A percentile compares a stretch with the other conserved stretches of the same genome.
Conservation (phyloP, 768 basidiomycete genomes). For the Vararia minispora region DNA sequence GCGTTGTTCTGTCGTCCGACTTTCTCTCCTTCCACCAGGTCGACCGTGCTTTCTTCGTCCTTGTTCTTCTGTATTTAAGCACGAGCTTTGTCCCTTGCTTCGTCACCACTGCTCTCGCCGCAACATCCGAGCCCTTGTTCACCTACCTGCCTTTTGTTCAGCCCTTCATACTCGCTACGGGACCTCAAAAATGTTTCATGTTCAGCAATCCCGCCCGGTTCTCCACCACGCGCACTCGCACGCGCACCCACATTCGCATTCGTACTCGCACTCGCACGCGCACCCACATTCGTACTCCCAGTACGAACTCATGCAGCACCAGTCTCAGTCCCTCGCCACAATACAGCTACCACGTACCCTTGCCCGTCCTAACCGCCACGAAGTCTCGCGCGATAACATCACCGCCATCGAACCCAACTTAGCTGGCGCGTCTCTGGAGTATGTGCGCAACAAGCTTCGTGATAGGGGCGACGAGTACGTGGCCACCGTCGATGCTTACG, state of each 20-base stretch:
- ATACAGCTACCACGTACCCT: conserved; percentile 69
- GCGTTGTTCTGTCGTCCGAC: too few relatives aligned
- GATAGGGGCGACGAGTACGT: conserved; percentile 34
- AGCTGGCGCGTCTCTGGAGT: conserved; percentile 45
- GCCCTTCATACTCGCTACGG: too few relatives aligned
- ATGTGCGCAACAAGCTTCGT: conserved; percentile 42
- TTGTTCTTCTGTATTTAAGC: conserved; percentile 12
- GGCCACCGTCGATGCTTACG: conserved; percentile 9
- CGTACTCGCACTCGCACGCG: too few relatives aligned
- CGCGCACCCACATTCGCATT: too few relatives aligned
- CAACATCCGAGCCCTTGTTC: too few relatives aligned
- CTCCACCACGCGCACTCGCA: too few relatives aligned
- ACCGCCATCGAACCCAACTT: conserved; percentile 42
- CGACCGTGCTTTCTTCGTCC: conserved; percentile 5
- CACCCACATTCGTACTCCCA: too few relatives aligned
- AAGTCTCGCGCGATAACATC: conserved; percentile 46
- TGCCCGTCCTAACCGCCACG: conserved; percentile 45
- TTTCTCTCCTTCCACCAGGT: too few relatives aligned
- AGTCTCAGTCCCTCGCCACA: conserved; percentile 19
- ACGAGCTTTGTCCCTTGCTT: conserved; percentile 5
- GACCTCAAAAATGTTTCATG: conserved; percentile 11
- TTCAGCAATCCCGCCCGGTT: conserved; percentile 10
- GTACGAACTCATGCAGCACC: conserved; percentile 12
- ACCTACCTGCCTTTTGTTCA: too few relatives aligned
- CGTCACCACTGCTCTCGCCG: too few relatives aligned